Evolutionary conservation across 2,329 filamentous ascomycete genomes (phyloP), one percentile per base, ranked within the genome.

Genomic region (Colletotrichum horii): DNA sequence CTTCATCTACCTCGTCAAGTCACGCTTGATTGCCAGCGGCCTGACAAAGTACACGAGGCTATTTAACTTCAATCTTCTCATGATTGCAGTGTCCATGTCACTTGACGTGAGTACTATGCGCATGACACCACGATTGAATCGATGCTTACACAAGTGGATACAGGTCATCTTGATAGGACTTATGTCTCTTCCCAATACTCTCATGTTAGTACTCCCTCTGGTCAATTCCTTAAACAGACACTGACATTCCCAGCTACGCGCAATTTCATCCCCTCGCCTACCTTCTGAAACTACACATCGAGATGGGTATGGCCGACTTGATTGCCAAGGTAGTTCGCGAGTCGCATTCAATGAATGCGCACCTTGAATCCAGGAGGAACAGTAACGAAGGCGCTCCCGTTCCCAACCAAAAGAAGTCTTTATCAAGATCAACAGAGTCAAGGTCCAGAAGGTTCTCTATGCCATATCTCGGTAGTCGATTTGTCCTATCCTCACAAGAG

Each of bases 251-350:
- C n/a, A 83, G 81, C 0, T 83, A 81, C 9, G 70, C 83, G 0
- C 80, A 80, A 0, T 83, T 83, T n/a, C 86, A 88, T n/a, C 87
- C 87, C 0, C 80, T 89, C 1, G 86, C 85, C 9, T 89, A 88
- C 74, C 81, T 88, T 0, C 81, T 89, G 14, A 89, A 89, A 66
- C 82, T 89, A 9, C 85, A 88, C 62, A 89, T 89, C 71, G 88
- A 89, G 72, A 87, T 89, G 85, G 84, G 83, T 19, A 89, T 89
- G 86, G 86, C 88, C 65, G 85, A 87, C 30, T 83, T 89, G 7
- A 89, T 89, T 75, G 84, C 79, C 4, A 86, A 84, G 36, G 79
- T 83, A 4, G 78, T 82, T 1, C 67, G 58, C 28, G 62, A 75
- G 6, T 79, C 77, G 77, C 66, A 93, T 86, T 55, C 73, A 0